phyloP scores from a whole-genome alignment of 345 rosid genomes.

The Bretschneidera sinensis region DNA sequence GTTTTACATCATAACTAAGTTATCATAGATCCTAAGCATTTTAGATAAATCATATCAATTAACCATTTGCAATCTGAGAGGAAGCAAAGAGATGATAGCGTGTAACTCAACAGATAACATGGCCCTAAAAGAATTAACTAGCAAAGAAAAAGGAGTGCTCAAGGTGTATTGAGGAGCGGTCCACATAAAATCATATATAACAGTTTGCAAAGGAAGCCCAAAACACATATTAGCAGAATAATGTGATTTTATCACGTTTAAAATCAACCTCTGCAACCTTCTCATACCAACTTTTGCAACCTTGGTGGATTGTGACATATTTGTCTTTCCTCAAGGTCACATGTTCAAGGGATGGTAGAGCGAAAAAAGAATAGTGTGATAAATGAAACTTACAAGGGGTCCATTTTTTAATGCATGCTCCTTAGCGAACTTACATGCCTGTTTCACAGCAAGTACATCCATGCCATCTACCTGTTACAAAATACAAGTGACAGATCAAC shows the following conservation, averaged over 20 bases:
- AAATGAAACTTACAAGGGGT: slow-evolving; percentile 70
- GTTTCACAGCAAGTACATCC: slow-evolving; percentile 97
- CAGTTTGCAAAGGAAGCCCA: not conserved
- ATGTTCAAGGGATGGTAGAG: no score
- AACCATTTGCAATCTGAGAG: no score
- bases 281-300: no score
- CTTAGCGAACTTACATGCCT: slow-evolving; percentile 95
- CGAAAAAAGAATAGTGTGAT: slow-evolving; percentile 2
- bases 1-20: no score
- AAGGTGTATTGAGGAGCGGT: not conserved
- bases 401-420: slow-evolving; percentile 87
- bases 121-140: not conserved
- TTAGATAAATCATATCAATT: no score
- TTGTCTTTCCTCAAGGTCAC: no score
- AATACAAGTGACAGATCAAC: not conserved
- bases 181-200: not conserved
- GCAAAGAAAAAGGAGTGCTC: slow-evolving; percentile 8
- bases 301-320: no score
- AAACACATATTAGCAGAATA: no score
- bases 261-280: no score
- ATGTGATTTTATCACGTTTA: no score
- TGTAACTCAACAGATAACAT: not conserved
- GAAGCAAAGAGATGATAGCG: no score
- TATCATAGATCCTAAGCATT: no score
- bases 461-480: slow-evolving; percentile 83